Evolutionary conservation across 2,329 filamentous ascomycete species (phyloP).

Genomic region (Aspergillus ochraceus): DNA sequence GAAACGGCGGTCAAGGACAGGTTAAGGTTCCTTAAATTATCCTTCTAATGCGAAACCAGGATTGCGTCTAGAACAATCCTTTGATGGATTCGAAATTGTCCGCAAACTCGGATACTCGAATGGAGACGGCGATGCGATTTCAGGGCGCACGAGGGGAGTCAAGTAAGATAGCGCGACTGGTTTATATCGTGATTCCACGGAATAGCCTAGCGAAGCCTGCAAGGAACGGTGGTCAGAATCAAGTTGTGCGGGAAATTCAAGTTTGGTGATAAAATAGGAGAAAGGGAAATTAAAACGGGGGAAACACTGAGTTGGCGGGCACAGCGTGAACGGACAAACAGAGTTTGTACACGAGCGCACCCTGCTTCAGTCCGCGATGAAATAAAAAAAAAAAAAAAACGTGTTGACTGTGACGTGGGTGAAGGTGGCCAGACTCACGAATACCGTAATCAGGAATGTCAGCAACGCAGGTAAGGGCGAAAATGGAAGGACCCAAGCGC

Average conservation of each 20-base stretch:
- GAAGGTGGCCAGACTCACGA: conserved; percentile 4
- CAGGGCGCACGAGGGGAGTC: background rate
- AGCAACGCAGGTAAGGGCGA: conserved; percentile 7
- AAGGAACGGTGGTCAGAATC: background rate
- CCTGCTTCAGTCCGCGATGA: background rate
- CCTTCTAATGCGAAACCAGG: conserved; percentile 12
- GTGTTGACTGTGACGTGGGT: conserved; percentile 3
- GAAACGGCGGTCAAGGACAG: conserved; percentile 33
- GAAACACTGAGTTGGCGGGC: background rate
- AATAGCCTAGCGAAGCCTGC: background rate
- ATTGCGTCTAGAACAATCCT: conserved; percentile 15
- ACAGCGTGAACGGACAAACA: background rate
- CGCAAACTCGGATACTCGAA: background rate
- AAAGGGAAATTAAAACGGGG: background rate
- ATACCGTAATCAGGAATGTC: conserved; percentile 16
- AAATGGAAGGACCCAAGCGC: background rate
- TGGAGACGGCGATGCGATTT: background rate
- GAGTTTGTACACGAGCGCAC: conserved; percentile 1
- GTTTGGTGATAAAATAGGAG: background rate
- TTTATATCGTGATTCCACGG: background rate
- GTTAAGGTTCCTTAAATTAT: conserved; percentile 20
- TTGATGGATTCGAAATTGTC: background rate
- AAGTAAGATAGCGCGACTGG: background rate
- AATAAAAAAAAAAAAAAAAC: too few species aligned
- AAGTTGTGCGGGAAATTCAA: background rate